Percentiles rank a stretch among this genome's conserved stretches.
These are phyloP conservation scores for Metschnikowia reukaufii DNA, from an alignment of 805 yeast species.

Conservation along the genomic window DNA sequence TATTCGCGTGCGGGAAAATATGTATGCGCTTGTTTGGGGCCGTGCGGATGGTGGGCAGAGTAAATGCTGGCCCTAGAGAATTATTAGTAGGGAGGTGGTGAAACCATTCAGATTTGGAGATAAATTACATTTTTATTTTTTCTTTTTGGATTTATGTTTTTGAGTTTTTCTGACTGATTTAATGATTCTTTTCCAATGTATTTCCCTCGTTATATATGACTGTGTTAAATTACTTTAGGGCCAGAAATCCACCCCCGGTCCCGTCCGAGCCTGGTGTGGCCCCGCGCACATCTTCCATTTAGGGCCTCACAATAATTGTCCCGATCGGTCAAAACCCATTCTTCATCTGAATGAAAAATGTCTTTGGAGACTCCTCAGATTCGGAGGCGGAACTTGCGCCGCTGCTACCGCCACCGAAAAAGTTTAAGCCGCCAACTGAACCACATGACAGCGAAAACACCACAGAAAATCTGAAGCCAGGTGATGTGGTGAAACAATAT, in stretches of 20 bases:
- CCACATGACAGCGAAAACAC: neutral
- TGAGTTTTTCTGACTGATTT: too few relatives aligned
- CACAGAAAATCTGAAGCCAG: neutral
- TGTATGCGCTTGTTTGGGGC: neutral
- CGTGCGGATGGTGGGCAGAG: neutral
- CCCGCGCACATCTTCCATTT: neutral
- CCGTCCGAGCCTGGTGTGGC: too few relatives aligned
- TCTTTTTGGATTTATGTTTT: too few relatives aligned
- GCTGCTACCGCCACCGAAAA: constrained; percentile 10
- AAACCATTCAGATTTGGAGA: too few relatives aligned
- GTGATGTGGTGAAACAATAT: neutral
- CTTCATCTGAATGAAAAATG: constrained; percentile 16
- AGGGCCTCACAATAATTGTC: neutral
- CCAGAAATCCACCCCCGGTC: too few relatives aligned
- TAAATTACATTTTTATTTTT: too few relatives aligned
- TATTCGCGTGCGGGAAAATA: neutral
- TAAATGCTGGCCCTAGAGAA: neutral
- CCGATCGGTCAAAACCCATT: neutral
- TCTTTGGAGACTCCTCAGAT: constrained; percentile 17
- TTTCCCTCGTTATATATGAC: too few relatives aligned
- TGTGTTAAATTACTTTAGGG: too few relatives aligned
- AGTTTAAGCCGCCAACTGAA: constrained; percentile 4
- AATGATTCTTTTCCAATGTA: too few relatives aligned
- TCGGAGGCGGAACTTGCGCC: constrained; percentile 11
- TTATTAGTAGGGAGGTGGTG: too few relatives aligned